Evolutionary conservation across 768 basidiomycete species (phyloP), one percentile per base, ranked within the genome.

Genomic region (Russula compacta): DNA sequence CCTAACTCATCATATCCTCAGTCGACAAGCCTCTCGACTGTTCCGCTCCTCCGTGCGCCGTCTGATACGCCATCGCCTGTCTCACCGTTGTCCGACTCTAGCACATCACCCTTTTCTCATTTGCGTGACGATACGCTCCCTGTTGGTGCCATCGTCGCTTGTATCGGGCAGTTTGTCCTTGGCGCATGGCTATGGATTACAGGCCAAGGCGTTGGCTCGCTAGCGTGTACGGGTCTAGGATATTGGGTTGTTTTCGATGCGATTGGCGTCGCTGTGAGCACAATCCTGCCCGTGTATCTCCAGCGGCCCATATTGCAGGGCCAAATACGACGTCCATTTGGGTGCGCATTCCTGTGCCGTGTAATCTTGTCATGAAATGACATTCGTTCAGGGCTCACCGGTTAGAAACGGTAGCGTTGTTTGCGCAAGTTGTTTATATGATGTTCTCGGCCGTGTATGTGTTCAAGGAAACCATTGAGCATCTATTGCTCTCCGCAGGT

Each of bases 221-320:
- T 98, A 33, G 80, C 87, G 8, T 85, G 87, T 58, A 95, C 95
- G 1, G 97, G 93, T 0, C 72, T 99, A 17, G 97, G 95, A 0
- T 99, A 99, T 70, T 89, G 95, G 85, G 84, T 95, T 24, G 93
- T 98, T 1, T 99, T 98, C 69, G 95, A 98, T 70, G 82, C 93
- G 3, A 77, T 94, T 64, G 95, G 95, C 0, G 81, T 95, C 5
- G 83, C 71, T 19, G 71, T 87, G 24, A 77, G 73, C 44, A 73
- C 74, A 10, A 71, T 83, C 4, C 60, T 82, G 29, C 76, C 79
- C 21, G 71, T 72, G 7, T 81, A 79, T 71, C 69, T 83, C 50
- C 72, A 70, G 63, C 66, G 65, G 29, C 67, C 60, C 53, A 67
- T 68, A n/a, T 73, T 65, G 61, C 67, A 66, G 56, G 69, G 69